Conservation (phyloP, 768 basidiomycete species). For the Hebeloma cylindrosporum region DNA sequence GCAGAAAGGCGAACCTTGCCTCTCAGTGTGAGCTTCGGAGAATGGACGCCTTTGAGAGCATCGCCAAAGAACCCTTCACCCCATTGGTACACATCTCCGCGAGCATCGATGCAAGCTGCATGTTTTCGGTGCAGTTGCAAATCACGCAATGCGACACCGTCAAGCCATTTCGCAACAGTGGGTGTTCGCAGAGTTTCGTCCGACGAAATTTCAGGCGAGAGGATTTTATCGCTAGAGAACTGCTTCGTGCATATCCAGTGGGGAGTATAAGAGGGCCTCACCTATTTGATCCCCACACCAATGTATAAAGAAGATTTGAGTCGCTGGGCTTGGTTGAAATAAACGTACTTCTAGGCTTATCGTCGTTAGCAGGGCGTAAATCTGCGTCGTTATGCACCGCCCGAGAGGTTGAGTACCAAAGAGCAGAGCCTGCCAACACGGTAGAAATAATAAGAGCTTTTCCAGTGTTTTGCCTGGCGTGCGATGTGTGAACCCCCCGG, state of each 20-base stretch:
- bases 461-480: constrained; percentile 1
- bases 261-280: constrained; percentile 28
- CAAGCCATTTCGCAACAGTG: constrained; percentile 54
- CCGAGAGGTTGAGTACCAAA: constrained; percentile 40
- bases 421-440: constrained; percentile 32
- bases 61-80: constrained; percentile 60
- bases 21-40: constrained; percentile 55
- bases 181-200: constrained; percentile 50
- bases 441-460: constrained; percentile 24
- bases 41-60: constrained; percentile 22
- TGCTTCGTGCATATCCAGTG: background rate
- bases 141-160: constrained; percentile 71
- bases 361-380: constrained; percentile 1
- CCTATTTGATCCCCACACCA: constrained; percentile 81
- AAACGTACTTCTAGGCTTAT: constrained; percentile 10
- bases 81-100: constrained; percentile 86
- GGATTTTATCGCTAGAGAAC: constrained; percentile 42
- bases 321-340: constrained; percentile 21
- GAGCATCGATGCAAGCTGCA: constrained; percentile 75
- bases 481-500: constrained; percentile 22
- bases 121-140: constrained; percentile 64
- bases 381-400: constrained; percentile 32
- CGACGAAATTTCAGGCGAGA: constrained; percentile 40
- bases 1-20: constrained; percentile 54
- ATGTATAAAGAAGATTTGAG: constrained; percentile 39